A percentile compares a stretch with the other conserved stretches of the same genome.
These are phyloP conservation scores for Ogataea methylovora DNA, from an alignment of 805 yeast species.

Conservation along the genomic window DNA sequence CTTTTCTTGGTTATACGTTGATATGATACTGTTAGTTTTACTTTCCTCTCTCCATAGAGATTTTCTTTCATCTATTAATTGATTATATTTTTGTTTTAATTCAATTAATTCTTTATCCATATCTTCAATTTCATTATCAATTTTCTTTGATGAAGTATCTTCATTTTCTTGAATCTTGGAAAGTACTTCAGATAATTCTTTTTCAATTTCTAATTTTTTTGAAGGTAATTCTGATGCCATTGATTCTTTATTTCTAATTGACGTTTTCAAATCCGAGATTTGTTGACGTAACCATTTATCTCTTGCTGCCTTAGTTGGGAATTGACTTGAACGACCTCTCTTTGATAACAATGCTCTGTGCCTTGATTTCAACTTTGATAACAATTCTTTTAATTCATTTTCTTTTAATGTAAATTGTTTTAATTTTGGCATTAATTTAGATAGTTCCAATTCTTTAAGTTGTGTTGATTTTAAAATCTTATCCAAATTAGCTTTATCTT, in stretches of 20 bases:
- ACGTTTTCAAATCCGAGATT: conserved; percentile 28
- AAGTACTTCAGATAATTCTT: conserved; percentile 28
- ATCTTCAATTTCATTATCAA: conserved; percentile 23
- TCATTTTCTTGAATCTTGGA: conserved; percentile 7
- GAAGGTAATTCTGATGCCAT: conserved; percentile 1
- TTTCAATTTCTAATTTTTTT: conserved; percentile 27
- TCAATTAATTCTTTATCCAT: conserved; percentile 19
- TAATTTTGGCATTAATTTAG: conserved; percentile 32
- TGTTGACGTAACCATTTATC: conserved; percentile 59
- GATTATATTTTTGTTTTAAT: conserved; percentile 33
- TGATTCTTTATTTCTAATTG: conserved; percentile 9
- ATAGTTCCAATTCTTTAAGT: conserved; percentile 30
- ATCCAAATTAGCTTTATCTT: conserved; percentile 12
- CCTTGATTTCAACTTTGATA: conserved; percentile 35
- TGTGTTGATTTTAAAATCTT: conserved; percentile 22
- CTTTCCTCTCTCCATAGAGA: conserved; percentile 75
- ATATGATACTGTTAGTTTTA: conserved; percentile 47
- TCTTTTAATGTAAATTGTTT: conserved; percentile 34
- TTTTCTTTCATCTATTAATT: conserved; percentile 60
- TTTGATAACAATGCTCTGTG: conserved; percentile 62
- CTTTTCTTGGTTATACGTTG: conserved; percentile 48
- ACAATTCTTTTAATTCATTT: conserved; percentile 26
- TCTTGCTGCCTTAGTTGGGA: conserved; percentile 48
- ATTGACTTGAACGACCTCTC: conserved; percentile 61
- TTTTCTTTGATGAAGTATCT: background rate